Percentiles rank a stretch among this genome's conserved stretches.
These are phyloP conservation scores for Saxophila tyrrhenica DNA, from an alignment of 495 filamentous ascomycete species.

Conservation along the genomic window DNA sequence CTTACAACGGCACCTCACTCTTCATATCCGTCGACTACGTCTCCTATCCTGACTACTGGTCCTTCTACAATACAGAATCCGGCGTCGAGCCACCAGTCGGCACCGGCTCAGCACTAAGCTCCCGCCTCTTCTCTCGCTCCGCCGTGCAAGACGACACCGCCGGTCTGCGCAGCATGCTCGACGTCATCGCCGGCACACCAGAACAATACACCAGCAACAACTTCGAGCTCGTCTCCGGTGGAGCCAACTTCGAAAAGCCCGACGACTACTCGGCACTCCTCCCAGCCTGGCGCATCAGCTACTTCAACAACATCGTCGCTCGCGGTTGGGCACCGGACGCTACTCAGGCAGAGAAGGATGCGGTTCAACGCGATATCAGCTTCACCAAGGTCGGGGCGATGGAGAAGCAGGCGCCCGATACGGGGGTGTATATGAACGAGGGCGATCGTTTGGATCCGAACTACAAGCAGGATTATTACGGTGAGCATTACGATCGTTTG, in stretches of 20 bases:
- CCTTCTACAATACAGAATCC: slow-evolving; percentile 30
- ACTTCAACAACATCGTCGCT: slow-evolving; percentile 32
- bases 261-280: slow-evolving; percentile 30
- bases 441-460: slow-evolving; percentile 28
- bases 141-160: slow-evolving; percentile 22
- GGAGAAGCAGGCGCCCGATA: slow-evolving; percentile 19
- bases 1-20: slow-evolving; percentile 25
- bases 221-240: slow-evolving; percentile 32
- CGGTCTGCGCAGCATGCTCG: slow-evolving; percentile 23
- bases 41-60: slow-evolving; percentile 27
- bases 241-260: slow-evolving; percentile 26
- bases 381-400: slow-evolving; percentile 38
- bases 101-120: slow-evolving; percentile 23
- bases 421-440: slow-evolving; percentile 41
- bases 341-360: slow-evolving; percentile 30
- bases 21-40: slow-evolving; percentile 24
- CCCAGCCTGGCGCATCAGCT: slow-evolving; percentile 36
- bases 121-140: slow-evolving; percentile 31
- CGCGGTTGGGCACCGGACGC: slow-evolving; percentile 16
- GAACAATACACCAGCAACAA: slow-evolving; percentile 20
- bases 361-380: slow-evolving; percentile 37
- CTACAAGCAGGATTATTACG: slow-evolving; percentile 16
- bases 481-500: slow-evolving; percentile 14
- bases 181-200: slow-evolving; percentile 22
- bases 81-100: slow-evolving; percentile 23